Base-by-base conservation (phyloP, 1,284 basidiomycete genomes). In the Ustilago trichophora region DNA sequence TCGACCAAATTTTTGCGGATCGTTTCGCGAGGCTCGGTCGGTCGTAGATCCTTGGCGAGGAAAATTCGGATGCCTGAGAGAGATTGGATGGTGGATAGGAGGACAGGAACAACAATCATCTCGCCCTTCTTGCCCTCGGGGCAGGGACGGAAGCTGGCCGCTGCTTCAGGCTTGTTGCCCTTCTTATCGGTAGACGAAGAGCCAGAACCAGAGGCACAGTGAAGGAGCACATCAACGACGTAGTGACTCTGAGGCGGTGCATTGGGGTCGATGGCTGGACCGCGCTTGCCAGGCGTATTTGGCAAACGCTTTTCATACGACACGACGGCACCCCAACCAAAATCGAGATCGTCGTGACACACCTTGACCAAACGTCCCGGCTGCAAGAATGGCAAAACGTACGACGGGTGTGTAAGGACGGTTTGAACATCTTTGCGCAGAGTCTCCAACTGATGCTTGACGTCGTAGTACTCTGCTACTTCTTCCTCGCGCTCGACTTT, bases 261-360 rank as follows among this genome's bases (percentile, higher is more conserved):
- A 18, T 87, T 81, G 52, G 56, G 41, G 12, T 68, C 57, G 21
- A 59, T 45, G 10, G 60, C 52, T 33, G 57, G 42, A 22, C 75
- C 69, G 46, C 77, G 47, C 38, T 63, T 63, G 34, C 53, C 57
- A 10, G 58, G 53, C 11, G 65, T 58, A 44, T 73, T 44, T 42
- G 44, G 89, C 85, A 42, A 87, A 3, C 92, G 87, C 83, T 96
- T 97, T 81, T 92, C 90, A 80, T 90, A 98, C 76, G 92, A 93
- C 72, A 97, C 87, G 35, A 98, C 88, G 29, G 91, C 87, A 42
- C 93, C 93, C 96, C 96, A 98, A 6, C 94, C 95, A 82, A 96
- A 98, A 83, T 98, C 91, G 22, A 90, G 84, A 48, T 90, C 89
- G 54, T 90, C 88, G 78, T 96, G 87, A 76, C 90, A 90, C 72